Conservation (phyloP, 495 filamentous ascomycete genomes). For the Penicillium pulvis region DNA sequence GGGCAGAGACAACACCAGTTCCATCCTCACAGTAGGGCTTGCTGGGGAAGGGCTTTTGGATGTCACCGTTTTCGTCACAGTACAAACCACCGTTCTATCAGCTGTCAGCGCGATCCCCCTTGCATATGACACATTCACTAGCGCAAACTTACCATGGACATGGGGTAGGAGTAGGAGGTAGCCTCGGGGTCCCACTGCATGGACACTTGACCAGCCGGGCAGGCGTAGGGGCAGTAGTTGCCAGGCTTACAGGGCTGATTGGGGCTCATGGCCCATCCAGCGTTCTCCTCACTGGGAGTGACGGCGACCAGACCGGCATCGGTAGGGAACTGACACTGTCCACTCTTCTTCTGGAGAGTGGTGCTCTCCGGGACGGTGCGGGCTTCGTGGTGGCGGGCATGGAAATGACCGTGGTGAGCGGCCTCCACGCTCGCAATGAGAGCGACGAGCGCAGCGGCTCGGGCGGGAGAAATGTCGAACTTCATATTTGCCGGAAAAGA, state of each 20-base stretch:
- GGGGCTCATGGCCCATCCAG: constrained; percentile 81
- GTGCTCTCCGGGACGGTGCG: constrained; percentile 19
- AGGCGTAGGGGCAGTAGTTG: constrained; percentile 78
- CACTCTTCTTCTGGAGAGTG: constrained; percentile 43
- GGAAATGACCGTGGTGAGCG: constrained; percentile 38
- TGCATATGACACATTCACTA: constrained; percentile 21
- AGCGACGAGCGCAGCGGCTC: constrained; percentile 56
- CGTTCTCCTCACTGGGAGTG: constrained; percentile 65
- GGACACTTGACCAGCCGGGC: constrained; percentile 73
- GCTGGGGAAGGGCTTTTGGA: constrained; percentile 71
- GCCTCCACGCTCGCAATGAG: constrained; percentile 56
- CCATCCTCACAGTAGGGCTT: constrained; percentile 73
- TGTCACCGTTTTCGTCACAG: constrained; percentile 66
- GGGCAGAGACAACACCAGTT: constrained; percentile 61
- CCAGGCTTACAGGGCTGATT: constrained; percentile 70
- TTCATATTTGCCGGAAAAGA: constrained; percentile 34
- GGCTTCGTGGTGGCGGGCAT: constrained; percentile 33
- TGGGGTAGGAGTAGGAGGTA: constrained; percentile 66
- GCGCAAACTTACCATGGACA: constrained; percentile 68
- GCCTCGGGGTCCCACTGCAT: constrained; percentile 77
- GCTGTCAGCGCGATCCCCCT: constrained; percentile 27
- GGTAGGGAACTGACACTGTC: constrained; percentile 64
- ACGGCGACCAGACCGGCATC: constrained; percentile 70
- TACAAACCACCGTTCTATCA: constrained; percentile 74
- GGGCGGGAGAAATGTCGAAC: constrained; percentile 28